Conservation (phyloP, 2,329 filamentous ascomycete species). For the Simplicillium aogashimaense region DNA sequence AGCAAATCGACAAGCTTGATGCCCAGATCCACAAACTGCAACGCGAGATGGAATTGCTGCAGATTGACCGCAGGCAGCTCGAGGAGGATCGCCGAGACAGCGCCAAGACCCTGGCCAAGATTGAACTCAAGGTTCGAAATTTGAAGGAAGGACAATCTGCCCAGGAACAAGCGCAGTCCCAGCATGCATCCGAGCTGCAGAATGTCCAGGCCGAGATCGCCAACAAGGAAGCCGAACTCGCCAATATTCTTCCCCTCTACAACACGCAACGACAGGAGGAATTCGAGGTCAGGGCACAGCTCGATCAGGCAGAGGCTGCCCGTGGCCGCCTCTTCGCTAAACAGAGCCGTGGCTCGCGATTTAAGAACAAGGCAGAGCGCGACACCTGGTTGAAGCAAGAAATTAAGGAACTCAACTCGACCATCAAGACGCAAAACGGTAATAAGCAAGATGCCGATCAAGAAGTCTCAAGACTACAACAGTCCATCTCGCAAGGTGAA, state of each 20-base stretch:
- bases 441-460: constrained; percentile 78
- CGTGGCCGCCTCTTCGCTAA: constrained; percentile 80
- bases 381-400: constrained; percentile 75
- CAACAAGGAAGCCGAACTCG: constrained; percentile 66
- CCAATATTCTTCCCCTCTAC: constrained; percentile 66
- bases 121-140: constrained; percentile 75
- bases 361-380: constrained; percentile 78
- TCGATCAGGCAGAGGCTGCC: constrained; percentile 67
- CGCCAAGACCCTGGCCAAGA: constrained; percentile 70
- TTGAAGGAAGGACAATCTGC: constrained; percentile 74
- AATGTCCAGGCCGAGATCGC: constrained; percentile 65
- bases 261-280: constrained; percentile 66
- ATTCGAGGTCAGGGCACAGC: constrained; percentile 54
- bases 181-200: constrained; percentile 63
- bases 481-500: constrained; percentile 63
- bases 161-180: constrained; percentile 60
- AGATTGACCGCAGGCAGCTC: constrained; percentile 75
- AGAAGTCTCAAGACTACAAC: constrained; percentile 64
- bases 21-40: constrained; percentile 69
- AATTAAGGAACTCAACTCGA: constrained; percentile 68
- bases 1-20: constrained; percentile 67
- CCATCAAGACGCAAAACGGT: constrained; percentile 70
- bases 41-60: constrained; percentile 74
- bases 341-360: constrained; percentile 79
- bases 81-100: constrained; percentile 83